Evolutionary conservation across 2,329 filamentous ascomycete species (phyloP).

Genomic region (Fusarium longipes): DNA sequence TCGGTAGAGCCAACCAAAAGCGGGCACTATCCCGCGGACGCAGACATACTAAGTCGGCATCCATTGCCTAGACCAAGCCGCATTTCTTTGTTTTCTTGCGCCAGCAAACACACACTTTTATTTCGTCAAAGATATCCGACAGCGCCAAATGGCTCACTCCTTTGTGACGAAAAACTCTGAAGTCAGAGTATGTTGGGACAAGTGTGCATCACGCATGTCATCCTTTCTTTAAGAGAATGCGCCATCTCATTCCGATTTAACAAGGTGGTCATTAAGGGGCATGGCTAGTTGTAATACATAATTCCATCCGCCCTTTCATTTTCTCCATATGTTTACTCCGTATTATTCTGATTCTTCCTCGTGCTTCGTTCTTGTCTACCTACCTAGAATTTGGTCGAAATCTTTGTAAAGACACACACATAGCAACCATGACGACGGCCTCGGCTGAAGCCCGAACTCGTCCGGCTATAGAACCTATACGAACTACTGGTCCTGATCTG

Average conservation of each 20-base stretch:
- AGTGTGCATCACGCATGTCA: slow-evolving; percentile 20
- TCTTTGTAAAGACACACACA: slow-evolving; percentile 10
- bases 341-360: background rate
- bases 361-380: background rate
- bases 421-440: slow-evolving; percentile 30
- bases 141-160: slow-evolving; percentile 31
- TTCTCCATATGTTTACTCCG: background rate
- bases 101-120: slow-evolving; percentile 40
- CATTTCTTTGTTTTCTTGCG: slow-evolving; percentile 44
- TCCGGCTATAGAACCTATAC: slow-evolving; percentile 42
- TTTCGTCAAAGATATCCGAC: slow-evolving; percentile 25
- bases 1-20: slow-evolving; percentile 19
- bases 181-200: slow-evolving; percentile 22
- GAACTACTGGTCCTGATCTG: slow-evolving; percentile 34
- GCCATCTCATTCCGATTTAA: slow-evolving; percentile 41
- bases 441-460: slow-evolving; percentile 32
- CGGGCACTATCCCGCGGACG: slow-evolving; percentile 24
- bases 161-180: slow-evolving; percentile 18
- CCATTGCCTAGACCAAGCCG: slow-evolving; percentile 35
- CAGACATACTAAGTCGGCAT: slow-evolving; percentile 14
- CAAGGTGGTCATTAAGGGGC: slow-evolving; percentile 15
- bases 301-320: background rate
- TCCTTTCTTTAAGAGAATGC: slow-evolving; percentile 30
- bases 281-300: background rate
- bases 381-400: background rate